phyloP scores from a whole-genome alignment of 345 rosid species.

The Pugionium dolabratum region DNA sequence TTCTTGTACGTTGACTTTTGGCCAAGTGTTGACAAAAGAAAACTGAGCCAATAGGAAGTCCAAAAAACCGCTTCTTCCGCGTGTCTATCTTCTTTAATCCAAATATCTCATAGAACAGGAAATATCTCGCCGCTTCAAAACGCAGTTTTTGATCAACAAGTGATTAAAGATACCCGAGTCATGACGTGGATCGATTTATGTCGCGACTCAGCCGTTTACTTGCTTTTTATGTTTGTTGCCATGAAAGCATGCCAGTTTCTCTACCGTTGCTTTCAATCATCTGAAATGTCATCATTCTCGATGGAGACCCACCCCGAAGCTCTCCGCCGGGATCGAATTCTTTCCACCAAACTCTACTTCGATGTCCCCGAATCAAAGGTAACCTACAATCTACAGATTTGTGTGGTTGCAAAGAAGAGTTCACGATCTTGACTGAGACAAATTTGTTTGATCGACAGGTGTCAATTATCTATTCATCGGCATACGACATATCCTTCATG shows the following conservation, averaged over 20 bases:
- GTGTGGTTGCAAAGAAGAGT: background rate
- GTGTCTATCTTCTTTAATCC: conserved; percentile 11
- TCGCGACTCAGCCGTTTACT: conserved; percentile 42
- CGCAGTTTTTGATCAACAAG: background rate
- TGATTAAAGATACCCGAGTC: conserved; percentile 22
- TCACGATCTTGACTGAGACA: background rate
- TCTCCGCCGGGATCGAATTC: conserved; percentile 59
- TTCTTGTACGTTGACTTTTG: too few relatives aligned
- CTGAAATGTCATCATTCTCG: conserved; percentile 41
- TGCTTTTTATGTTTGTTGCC: conserved; percentile 38
- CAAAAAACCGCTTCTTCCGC: background rate
- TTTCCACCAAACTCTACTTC: conserved; percentile 77
- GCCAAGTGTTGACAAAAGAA: too few relatives aligned
- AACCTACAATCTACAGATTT: background rate
- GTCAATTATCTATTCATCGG: conserved; percentile 75
- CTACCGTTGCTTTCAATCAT: conserved; percentile 27
- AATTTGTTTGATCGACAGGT: conserved; percentile 44
- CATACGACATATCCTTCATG: conserved; percentile 69
- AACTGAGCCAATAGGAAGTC: too few relatives aligned
- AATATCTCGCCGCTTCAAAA: conserved; percentile 17
- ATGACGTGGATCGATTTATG: conserved; percentile 43
- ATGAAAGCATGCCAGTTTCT: conserved; percentile 36
- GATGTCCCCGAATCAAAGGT: conserved; percentile 62
- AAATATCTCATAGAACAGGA: background rate
- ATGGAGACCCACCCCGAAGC: conserved; percentile 45